A percentile compares a stretch with the other conserved stretches of the same genome.
Evolutionary conservation across 108 stramenopile species (phyloP).

Genomic region (Stephanodiscus minutulus): DNA sequence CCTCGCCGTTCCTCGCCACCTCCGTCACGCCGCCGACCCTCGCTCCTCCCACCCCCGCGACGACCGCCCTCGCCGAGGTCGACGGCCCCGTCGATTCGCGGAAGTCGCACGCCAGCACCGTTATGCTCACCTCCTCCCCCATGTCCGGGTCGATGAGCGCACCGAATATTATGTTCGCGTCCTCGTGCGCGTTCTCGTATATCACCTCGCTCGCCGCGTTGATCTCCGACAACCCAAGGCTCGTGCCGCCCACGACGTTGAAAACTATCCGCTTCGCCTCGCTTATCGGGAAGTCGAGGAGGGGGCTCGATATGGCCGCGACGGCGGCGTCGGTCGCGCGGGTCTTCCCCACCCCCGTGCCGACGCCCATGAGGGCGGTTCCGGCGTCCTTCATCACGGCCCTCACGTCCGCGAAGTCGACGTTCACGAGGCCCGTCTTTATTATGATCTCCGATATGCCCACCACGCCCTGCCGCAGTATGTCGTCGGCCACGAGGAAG

Average conservation of each 20-base stretch:
- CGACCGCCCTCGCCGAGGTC: background rate
- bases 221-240: conserved; percentile 75
- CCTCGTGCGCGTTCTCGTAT: conserved; percentile 78
- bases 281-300: conserved; percentile 69
- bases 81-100: conserved; percentile 18
- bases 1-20: conserved; percentile 35
- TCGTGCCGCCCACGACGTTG: conserved; percentile 77
- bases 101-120: conserved; percentile 69
- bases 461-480: conserved; percentile 79
- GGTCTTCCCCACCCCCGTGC: conserved; percentile 70
- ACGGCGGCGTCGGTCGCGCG: conserved; percentile 74
- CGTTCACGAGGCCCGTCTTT: conserved; percentile 80
- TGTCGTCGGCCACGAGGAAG: conserved; percentile 83
- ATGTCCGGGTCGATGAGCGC: conserved; percentile 76
- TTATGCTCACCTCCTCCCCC: conserved; percentile 69
- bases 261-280: conserved; percentile 70
- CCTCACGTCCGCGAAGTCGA: conserved; percentile 85
- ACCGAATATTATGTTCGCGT: conserved; percentile 89
- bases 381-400: conserved; percentile 74
- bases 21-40: background rate
- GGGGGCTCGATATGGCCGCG: conserved; percentile 71
- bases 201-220: conserved; percentile 83
- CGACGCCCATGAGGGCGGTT: conserved; percentile 82
- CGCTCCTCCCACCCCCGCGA: conserved; percentile 3
- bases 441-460: conserved; percentile 86